Conservation (phyloP, 2,329 filamentous ascomycete species). For the Monosporascus sp. region DNA sequence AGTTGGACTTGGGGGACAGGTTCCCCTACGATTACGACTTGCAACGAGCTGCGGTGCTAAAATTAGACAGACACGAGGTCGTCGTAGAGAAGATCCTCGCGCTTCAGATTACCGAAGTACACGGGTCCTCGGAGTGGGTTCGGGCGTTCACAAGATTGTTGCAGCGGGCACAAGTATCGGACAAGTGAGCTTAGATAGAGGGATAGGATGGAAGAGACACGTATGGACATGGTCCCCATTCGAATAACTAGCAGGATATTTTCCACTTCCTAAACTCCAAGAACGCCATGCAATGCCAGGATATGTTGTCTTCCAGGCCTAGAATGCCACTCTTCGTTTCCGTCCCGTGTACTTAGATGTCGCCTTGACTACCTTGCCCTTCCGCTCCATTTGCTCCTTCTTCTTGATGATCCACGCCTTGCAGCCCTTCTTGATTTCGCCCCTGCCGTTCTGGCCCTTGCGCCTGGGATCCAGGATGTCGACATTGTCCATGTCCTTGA, state of each 20-base stretch:
- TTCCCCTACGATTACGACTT: too few species aligned
- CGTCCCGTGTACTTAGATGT: conserved; percentile 91
- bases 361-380: conserved; percentile 90
- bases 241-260: background rate
- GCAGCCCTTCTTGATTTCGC: conserved; percentile 69
- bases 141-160: too few species aligned
- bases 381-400: conserved; percentile 89
- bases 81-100: too few species aligned
- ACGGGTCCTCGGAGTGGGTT: too few species aligned
- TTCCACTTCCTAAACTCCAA: conserved; percentile 8
- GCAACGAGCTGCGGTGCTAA: too few species aligned
- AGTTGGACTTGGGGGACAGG: too few species aligned
- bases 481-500: conserved; percentile 82
- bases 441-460: conserved; percentile 42
- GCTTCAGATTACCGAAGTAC: too few species aligned
- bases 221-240: too few species aligned
- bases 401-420: conserved; percentile 81
- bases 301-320: conserved; percentile 13
- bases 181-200: too few species aligned
- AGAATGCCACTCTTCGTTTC: conserved; percentile 77
- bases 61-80: too few species aligned
- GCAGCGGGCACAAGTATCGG: too few species aligned
- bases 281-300: conserved; percentile 24
- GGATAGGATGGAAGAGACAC: too few species aligned
- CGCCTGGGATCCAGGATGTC: conserved; percentile 69